phyloP scores from a whole-genome alignment of 1,284 basidiomycete genomes.

The Violaceomyces palustris region DNA sequence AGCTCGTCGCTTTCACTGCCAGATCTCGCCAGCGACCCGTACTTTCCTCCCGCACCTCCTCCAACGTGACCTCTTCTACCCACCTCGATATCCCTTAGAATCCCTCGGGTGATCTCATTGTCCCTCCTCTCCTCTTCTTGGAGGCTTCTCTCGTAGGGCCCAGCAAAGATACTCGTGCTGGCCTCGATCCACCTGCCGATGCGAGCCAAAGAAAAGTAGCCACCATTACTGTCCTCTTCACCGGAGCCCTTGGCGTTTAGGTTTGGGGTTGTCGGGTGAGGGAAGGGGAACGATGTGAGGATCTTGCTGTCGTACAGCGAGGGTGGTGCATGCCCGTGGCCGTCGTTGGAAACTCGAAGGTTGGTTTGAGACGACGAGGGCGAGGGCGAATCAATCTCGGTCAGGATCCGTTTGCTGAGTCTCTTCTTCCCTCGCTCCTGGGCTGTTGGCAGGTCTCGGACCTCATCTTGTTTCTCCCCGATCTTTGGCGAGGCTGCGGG shows the following conservation, averaged over 20 bases:
- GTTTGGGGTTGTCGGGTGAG: slow-evolving; percentile 11
- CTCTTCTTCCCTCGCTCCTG: too few relatives aligned
- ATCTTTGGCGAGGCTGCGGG: too few relatives aligned
- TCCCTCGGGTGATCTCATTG: slow-evolving; percentile 12
- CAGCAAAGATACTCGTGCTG: slow-evolving; percentile 10
- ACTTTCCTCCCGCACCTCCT: not conserved
- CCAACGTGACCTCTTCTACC: not conserved
- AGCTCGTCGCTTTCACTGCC: not conserved
- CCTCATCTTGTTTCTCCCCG: too few relatives aligned
- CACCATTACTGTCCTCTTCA: not conserved
- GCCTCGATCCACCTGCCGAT: not conserved
- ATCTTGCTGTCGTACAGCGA: slow-evolving; percentile 37
- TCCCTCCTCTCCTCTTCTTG: slow-evolving; percentile 16
- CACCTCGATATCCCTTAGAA: slow-evolving; percentile 10
- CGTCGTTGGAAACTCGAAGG: too few relatives aligned
- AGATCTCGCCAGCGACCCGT: not conserved
- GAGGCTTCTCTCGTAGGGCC: slow-evolving; percentile 17
- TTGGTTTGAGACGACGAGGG: too few relatives aligned
- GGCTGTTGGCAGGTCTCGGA: too few relatives aligned
- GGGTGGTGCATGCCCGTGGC: too few relatives aligned
- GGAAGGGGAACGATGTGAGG: slow-evolving; percentile 33
- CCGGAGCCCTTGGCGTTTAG: not conserved
- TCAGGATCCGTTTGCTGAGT: too few relatives aligned
- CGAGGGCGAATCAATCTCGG: too few relatives aligned
- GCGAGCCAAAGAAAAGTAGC: not conserved